These are phyloP conservation scores for Parmelia sp. DNA, from an alignment of 495 filamentous ascomycete genomes.

Conservation along the genomic window DNA sequence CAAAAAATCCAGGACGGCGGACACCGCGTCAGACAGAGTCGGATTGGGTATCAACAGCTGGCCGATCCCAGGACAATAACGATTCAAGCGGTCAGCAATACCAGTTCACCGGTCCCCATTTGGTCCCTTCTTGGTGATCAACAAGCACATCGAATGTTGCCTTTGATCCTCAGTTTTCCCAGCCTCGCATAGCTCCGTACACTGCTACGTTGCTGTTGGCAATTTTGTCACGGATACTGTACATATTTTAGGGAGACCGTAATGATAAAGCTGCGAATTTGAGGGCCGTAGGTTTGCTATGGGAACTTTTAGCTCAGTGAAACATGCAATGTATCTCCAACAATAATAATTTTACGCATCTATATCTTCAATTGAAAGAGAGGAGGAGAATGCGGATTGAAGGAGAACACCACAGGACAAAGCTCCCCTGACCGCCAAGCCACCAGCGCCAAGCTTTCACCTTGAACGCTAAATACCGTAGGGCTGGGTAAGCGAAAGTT, in stretches of 20 bases:
- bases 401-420: not conserved
- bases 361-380: not conserved
- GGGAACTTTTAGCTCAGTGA: not conserved
- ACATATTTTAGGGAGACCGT: not conserved
- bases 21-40: slow-evolving; percentile 38
- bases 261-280: not conserved
- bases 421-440: not conserved
- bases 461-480: not conserved
- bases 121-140: not conserved
- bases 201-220: not conserved
- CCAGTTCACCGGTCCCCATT: not conserved
- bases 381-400: not conserved
- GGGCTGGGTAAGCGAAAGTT: slow-evolving; percentile 8
- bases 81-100: not conserved
- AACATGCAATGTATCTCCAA: not conserved
- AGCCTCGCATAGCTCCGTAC: not conserved
- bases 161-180: not conserved
- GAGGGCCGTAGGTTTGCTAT: not conserved
- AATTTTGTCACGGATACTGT: not conserved
- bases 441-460: not conserved
- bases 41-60: slow-evolving; percentile 58
- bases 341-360: no score
- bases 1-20: slow-evolving; percentile 57
- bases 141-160: not conserved
- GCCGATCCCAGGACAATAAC: slow-evolving; percentile 17